Base-by-base conservation (phyloP, 768 basidiomycete species). In the Phanerochaete carnosa region DNA sequence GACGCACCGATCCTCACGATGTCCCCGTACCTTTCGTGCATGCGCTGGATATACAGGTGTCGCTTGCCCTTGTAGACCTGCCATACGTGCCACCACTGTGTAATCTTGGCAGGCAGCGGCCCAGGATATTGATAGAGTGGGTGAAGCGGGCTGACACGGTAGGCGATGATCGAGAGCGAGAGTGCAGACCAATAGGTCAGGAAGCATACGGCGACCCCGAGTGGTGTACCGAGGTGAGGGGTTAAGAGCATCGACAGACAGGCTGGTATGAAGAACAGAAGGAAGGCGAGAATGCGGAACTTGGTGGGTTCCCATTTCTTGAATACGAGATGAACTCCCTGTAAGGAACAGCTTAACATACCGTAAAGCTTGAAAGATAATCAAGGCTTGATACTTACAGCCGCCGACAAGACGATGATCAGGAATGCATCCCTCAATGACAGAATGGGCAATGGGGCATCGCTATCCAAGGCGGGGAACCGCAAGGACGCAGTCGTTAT, bases 21-120 rank as follows among this genome's bases (percentile, higher is more conserved):
- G 52, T 83, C 78, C 2, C 86, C 87, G 55, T 85, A 86, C 53
- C 74, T 75, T 46, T 77, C 73, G 64, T 87, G 86, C 25, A 86
- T 67, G 22, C 70, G 63, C 22, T 73, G 67, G 62, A 80, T 79
- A 60, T 79, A 78, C 3, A 75, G 68, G 62, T 85, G 79, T 52
- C 84, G 83, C 62, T 64, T 65, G 11, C 70, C 70, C 13, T 22
- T 7, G 19, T 26, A 53, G 9, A 54, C 58, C 25, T 64, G 53
- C 50, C 55, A 58, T 11, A 56, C 56, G 9, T 55, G 47, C 63
- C 66, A 66, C 4, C 66, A 19, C 55, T 62, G 66, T 3, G 63
- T 25, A 12, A 69, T 19, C 45, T 68, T 68, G 22, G 54, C 57
- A 8, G 60, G 23, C 28, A 64, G 13, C 1, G 65, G 68, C 22